Evolutionary conservation across 495 filamentous ascomycete species (phyloP).

Genomic region (Bathelium albidoporum): DNA sequence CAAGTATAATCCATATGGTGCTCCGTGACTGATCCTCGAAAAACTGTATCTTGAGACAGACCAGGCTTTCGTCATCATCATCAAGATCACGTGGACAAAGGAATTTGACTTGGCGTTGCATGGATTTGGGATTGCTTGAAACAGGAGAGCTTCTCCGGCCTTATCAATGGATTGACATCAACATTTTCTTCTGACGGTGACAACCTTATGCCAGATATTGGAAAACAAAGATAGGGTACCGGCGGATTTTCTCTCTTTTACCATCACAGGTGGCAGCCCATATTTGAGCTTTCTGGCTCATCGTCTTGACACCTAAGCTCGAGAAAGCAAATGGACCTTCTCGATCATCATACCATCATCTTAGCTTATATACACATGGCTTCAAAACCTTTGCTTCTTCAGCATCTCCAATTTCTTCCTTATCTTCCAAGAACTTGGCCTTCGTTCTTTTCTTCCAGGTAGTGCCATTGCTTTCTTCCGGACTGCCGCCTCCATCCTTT

Average conservation of each 20-base stretch:
- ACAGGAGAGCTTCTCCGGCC: too few relatives aligned
- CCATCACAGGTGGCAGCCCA: too few relatives aligned
- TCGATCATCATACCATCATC: conserved; percentile 34
- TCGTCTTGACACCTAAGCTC: background rate
- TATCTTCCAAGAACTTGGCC: conserved; percentile 32
- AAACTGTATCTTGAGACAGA: too few relatives aligned
- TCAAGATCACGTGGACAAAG: too few relatives aligned
- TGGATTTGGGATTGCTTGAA: too few relatives aligned
- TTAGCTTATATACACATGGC: conserved; percentile 92
- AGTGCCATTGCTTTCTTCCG: conserved; percentile 42
- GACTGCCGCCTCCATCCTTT: conserved; percentile 41
- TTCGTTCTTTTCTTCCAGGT: conserved; percentile 21
- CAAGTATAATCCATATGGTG: conserved; percentile 4
- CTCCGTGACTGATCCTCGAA: background rate
- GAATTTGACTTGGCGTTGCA: background rate
- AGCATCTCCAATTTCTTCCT: conserved; percentile 42
- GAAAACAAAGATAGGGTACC: background rate
- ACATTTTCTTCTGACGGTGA: too few relatives aligned
- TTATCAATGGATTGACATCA: too few relatives aligned
- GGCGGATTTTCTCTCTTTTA: too few relatives aligned
- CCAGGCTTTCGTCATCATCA: too few relatives aligned
- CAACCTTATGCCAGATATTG: background rate
- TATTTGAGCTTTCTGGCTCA: background rate
- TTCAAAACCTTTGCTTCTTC: conserved; percentile 67
- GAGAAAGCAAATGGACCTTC: background rate